Evolutionary conservation across 495 filamentous ascomycete genomes (phyloP), one percentile per base, ranked within the genome.

Genomic region (Extremus antarcticus): DNA sequence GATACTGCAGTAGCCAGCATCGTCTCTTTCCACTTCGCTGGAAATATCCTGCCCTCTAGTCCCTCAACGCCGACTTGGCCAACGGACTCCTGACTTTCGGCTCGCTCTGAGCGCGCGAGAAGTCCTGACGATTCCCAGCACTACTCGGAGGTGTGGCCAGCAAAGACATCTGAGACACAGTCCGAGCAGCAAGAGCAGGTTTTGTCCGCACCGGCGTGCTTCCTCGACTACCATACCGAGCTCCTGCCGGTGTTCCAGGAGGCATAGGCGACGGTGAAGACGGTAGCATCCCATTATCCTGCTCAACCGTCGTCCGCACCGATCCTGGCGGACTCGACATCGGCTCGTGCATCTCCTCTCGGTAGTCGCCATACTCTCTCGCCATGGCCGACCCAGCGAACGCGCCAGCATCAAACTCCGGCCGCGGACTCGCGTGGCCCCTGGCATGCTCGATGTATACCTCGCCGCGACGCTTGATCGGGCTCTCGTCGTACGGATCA

Each of bases 401-500:
- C 7, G 40, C 22, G 13, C 24, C 23, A 21, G 47, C 11, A 25
- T 57, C 40, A 39, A 52, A 53, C 16, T 25, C 25, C 3, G 43
- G 41, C 16, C 50, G 19, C 17, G 56, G 56, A 25, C 48, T 50
- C 7, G 56, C 56, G 8, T 20, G 17, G 25, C 35, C 56, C 4
- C 56, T 49, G 1, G 45, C 43, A 46, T 54, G 39, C 7, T 48
- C 38, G 17, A 60, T 56, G 43, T 60, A 55, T 40, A 8, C 17
- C 53, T 83, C 79, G 59, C 84, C 81, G 16, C 80, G 78, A 21
- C 79, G 70, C 62, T 86, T 86, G 47, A 85, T 70, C 1, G 82
- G 82, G 50, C 80, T 83, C 59, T 86, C 82, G 52, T 85, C 80
- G 65, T 86, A 92, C 0, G 87, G 87, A 67, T 92, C 91, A 74